These are phyloP conservation scores for Candida dendrica DNA, from an alignment of 805 yeast genomes.

Conservation along the genomic window DNA sequence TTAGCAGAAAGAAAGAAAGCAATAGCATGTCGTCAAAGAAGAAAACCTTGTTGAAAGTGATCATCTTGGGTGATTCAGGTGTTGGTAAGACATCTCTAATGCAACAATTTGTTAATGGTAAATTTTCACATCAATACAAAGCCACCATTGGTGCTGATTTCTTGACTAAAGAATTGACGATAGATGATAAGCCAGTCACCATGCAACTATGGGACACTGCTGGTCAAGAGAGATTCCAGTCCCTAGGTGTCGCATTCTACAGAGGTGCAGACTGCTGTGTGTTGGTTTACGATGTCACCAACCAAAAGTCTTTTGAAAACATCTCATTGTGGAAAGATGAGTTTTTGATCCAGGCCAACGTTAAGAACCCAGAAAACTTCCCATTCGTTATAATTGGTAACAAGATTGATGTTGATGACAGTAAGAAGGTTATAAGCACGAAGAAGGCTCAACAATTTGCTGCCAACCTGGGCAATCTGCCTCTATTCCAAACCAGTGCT, in stretches of 20 bases:
- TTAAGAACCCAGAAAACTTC: conserved; percentile 87
- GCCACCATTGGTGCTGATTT: conserved; percentile 98
- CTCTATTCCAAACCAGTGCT: conserved; percentile 96
- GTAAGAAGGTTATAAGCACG: conserved; percentile 62
- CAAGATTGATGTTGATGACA: conserved; percentile 90
- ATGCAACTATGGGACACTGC: conserved; percentile 97
- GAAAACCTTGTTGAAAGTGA: conserved; percentile 76
- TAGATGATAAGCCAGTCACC: conserved; percentile 58
- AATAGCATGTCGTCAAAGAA: conserved; percentile 37
- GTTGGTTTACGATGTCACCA: conserved; percentile 90
- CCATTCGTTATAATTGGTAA: conserved; percentile 95
- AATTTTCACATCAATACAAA: conserved; percentile 91
- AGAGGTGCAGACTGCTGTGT: conserved; percentile 98
- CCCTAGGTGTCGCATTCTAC: conserved; percentile 93
- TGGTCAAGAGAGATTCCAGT: conserved; percentile 96
- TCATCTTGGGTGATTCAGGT: conserved; percentile 93
- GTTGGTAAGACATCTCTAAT: conserved; percentile 95
- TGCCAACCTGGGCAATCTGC: conserved; percentile 65
- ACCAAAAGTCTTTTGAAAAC: conserved; percentile 86
- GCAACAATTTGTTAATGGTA: conserved; percentile 95
- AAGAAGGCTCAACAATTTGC: conserved; percentile 59
- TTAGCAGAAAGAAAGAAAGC: too few species aligned
- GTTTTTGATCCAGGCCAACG: conserved; percentile 88
- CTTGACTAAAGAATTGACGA: conserved; percentile 78
- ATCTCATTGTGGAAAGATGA: conserved; percentile 93